Evolutionary conservation across 768 basidiomycete species (phyloP).

Genomic region (Boletus rubropictus): DNA sequence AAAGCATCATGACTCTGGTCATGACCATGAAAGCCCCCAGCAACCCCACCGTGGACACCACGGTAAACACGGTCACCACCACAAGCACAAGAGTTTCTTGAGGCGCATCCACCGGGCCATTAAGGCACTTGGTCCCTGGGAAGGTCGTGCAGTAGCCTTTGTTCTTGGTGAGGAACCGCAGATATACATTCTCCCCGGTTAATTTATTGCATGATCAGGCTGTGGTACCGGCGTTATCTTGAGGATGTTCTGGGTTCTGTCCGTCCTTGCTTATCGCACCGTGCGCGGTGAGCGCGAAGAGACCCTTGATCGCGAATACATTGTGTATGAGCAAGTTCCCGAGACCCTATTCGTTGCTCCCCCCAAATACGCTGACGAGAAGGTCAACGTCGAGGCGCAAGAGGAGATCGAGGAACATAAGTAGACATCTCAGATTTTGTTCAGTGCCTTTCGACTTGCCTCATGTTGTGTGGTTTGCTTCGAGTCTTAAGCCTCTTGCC

Average conservation of each 20-base stretch:
- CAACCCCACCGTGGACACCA: conserved; percentile 9
- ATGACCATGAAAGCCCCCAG: neutral
- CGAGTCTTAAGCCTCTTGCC: neutral
- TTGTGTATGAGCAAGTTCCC: conserved; percentile 42
- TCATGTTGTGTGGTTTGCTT: neutral
- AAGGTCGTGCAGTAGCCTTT: conserved; percentile 76
- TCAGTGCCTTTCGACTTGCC: neutral
- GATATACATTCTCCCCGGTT: neutral
- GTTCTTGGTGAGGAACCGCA: conserved; percentile 55
- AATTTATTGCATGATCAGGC: conserved; percentile 36
- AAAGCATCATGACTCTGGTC: conserved; percentile 4
- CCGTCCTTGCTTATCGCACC: conserved; percentile 55
- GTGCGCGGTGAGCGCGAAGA: conserved; percentile 42
- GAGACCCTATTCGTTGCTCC: conserved; percentile 48
- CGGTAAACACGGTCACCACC: conserved; percentile 22
- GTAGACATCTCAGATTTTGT: conserved; percentile 6
- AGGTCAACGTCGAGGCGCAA: conserved; percentile 27
- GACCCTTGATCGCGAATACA: conserved; percentile 36
- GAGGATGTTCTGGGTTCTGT: conserved; percentile 73
- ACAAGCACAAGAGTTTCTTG: conserved; percentile 42
- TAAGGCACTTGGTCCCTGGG: conserved; percentile 72
- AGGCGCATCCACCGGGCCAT: conserved; percentile 60
- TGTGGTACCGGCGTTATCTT: conserved; percentile 79
- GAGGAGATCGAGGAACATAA: conserved; percentile 15
- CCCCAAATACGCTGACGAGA: conserved; percentile 58